These are phyloP conservation scores for Chenopodium formosanum DNA, from an alignment of 148 eudicot genomes.

Conservation along the genomic window DNA sequence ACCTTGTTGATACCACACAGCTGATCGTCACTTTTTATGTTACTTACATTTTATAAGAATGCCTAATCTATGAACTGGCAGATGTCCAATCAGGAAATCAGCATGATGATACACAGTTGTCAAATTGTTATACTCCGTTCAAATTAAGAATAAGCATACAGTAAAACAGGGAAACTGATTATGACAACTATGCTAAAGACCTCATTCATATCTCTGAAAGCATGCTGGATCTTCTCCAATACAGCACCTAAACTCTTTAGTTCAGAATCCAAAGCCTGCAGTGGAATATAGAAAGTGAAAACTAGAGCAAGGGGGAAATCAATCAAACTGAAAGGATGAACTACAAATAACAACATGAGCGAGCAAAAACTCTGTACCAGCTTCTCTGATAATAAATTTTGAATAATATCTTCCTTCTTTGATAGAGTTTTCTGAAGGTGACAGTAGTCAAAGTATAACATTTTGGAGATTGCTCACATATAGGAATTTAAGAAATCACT, in stretches of 20 bases:
- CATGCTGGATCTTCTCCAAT: slow-evolving; percentile 45
- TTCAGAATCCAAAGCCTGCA: slow-evolving; percentile 50
- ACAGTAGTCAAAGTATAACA: slow-evolving; percentile 37
- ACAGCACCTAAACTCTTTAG: slow-evolving; percentile 41
- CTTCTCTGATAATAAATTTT: slow-evolving; percentile 48
- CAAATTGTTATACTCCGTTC: background rate
- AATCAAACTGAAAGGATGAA: background rate
- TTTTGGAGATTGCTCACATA: background rate
- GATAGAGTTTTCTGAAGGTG: slow-evolving; percentile 53
- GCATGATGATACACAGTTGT: background rate
- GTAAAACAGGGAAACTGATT: background rate
- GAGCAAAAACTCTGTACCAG: slow-evolving; percentile 36
- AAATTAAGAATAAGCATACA: background rate
- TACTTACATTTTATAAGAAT: background rate
- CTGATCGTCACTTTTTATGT: background rate
- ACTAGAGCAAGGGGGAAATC: background rate
- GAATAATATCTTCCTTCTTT: slow-evolving; percentile 48
- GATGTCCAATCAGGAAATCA: background rate
- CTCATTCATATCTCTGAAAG: slow-evolving; percentile 47
- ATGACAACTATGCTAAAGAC: slow-evolving; percentile 22
- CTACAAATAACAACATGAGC: background rate
- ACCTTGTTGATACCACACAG: background rate
- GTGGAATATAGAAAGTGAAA: slow-evolving; percentile 6
- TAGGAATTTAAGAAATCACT: background rate
- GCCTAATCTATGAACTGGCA: slow-evolving; percentile 6